Evolutionary conservation across 1,284 basidiomycete genomes (phyloP).

Genomic region (Rhodotorula sp.): DNA sequence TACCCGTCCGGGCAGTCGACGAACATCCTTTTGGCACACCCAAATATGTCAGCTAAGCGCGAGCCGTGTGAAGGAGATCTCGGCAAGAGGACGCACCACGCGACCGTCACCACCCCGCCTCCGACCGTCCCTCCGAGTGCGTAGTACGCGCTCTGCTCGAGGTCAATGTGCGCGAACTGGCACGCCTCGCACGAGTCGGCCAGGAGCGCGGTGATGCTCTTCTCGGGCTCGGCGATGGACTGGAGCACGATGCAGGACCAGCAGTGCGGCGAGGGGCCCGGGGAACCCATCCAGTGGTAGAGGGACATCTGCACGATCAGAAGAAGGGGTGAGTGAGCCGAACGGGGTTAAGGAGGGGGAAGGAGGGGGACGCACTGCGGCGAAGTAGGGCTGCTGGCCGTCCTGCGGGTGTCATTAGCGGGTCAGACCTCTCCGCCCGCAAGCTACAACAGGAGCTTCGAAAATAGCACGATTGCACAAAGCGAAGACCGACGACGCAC

Average conservation of each 20-base stretch:
- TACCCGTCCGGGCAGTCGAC: constrained; percentile 21
- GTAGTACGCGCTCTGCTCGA: constrained; percentile 19
- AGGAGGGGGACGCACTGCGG: background rate
- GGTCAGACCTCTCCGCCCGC: background rate
- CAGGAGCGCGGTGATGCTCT: constrained; percentile 14
- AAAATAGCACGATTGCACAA: no score
- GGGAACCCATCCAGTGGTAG: constrained; percentile 18
- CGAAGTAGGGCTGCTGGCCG: constrained; percentile 20
- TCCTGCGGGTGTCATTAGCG: background rate
- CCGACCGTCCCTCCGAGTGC: constrained; percentile 16
- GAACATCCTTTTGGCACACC: no score
- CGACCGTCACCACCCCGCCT: constrained; percentile 5
- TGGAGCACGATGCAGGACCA: constrained; percentile 16
- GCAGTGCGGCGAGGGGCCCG: constrained; percentile 14
- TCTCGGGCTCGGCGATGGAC: constrained; percentile 7
- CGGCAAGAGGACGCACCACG: background rate
- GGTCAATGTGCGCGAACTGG: constrained; percentile 18
- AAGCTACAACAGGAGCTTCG: background rate
- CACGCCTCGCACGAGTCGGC: constrained; percentile 24
- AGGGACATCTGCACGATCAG: constrained; percentile 1
- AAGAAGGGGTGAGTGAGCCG: background rate
- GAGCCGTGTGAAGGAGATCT: no score
- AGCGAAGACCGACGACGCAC: background rate
- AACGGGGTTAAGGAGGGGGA: background rate
- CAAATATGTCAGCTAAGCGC: no score